Evolutionary conservation across 208 protist genomes (phyloP), one percentile per base, ranked within the genome.

Genomic region (Crithidia mellificae): DNA sequence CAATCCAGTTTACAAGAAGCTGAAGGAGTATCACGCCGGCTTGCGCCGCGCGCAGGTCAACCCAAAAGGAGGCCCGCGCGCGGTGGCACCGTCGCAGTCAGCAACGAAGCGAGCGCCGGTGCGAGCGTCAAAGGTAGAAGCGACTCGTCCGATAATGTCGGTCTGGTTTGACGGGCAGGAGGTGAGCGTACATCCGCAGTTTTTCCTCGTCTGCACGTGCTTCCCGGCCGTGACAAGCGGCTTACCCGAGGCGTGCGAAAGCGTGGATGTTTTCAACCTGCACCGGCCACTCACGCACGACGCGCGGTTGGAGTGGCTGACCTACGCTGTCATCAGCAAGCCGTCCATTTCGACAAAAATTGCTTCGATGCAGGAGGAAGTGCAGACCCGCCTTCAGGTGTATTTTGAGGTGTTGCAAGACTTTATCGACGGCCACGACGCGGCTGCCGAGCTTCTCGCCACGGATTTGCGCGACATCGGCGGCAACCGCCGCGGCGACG

Each of bases 161-260:
- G 66, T 77, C 22, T 27, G 61, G 38, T 52, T 71, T 34, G 78
- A 82, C 41, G 85, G 77, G 17, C 56, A 80, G 38, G 71, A 77
- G 47, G 55, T 92, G 15, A 70, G 72, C 53, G 73, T 92, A 17
- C 74, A 83, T 29, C 66, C 81, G 29, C 51, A 69, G 38, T 92
- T 92, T 61, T 88, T 79, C 50, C 56, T 92, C 24, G 70, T 90
- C 11, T 87, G 78, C 68, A 74, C 75, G 29, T 88, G 81, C 55
- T 53, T 67, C 27, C 44, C 78, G 14, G 30, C 69, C 24, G 39
- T 86, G 9, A 20, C 77, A n/a, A 54, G 52, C 52, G 25, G 43
- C 4, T 27, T 52, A 39, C 47, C 22, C n/a, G 70, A 43, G 38
- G 47, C 55, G 32, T 54, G 55, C 44, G 70, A 68, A 30, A 57